Percentiles rank a stretch among this genome's conserved stretches.
Evolutionary conservation across 139 green algal genomes (phyloP).

Genomic region (Chlorella sp.): DNA sequence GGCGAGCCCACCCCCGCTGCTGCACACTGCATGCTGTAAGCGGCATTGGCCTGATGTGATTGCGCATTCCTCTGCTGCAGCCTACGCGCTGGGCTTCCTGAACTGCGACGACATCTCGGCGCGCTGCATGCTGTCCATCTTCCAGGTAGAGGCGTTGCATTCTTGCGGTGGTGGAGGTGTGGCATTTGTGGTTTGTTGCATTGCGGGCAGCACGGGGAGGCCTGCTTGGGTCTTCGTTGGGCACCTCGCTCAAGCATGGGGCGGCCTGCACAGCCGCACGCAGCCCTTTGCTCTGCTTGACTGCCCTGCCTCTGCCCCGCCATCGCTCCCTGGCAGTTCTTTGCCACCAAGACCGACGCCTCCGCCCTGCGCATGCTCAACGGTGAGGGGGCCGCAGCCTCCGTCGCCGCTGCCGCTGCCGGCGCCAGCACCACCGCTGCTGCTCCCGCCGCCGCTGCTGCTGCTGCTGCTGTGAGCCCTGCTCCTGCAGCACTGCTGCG

Average conservation of each 20-base stretch:
- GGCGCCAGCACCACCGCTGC: no score
- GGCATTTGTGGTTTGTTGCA: no score
- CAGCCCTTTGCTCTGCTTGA: no score
- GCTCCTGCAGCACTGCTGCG: neutral
- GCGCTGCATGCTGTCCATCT: constrained; percentile 98
- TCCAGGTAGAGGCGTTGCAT: constrained; percentile 40
- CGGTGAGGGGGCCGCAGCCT: constrained; percentile 44
- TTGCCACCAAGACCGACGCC: constrained; percentile 98
- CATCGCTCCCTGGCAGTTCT: constrained; percentile 82
- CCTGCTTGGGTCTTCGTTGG: no score
- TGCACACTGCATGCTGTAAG: neutral
- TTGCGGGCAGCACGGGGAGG: no score
- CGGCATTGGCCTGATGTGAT: neutral
- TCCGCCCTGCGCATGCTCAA: constrained; percentile 95
- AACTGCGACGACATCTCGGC: constrained; percentile 97
- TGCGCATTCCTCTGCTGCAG: constrained; percentile 42
- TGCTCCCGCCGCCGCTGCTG: neutral
- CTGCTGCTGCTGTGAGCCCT: neutral
- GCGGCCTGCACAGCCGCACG: no score
- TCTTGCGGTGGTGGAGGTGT: neutral
- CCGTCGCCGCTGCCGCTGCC: neutral
- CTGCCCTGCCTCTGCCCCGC: neutral
- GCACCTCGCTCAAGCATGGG: no score
- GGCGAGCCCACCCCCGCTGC: neutral
- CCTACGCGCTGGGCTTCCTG: constrained; percentile 97